A percentile compares a stretch with the other conserved stretches of the same genome.
phyloP scores from a whole-genome alignment of 768 basidiomycete genomes.

The Leccinum rimulosum region DNA sequence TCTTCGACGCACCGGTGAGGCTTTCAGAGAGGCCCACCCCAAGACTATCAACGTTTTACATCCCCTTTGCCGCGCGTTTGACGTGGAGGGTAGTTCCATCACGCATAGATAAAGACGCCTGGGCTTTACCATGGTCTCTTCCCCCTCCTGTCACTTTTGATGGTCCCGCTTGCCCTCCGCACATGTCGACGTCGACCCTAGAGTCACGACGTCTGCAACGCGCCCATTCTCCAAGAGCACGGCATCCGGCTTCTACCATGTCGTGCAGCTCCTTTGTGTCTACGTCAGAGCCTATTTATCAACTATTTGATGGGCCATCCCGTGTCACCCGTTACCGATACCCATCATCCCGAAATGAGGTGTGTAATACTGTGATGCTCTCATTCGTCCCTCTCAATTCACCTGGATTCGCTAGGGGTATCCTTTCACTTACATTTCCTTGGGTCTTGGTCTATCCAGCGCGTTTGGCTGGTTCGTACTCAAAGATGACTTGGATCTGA shows the following conservation, averaged over 20 bases:
- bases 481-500: constrained; percentile 6
- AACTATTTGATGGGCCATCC: constrained; percentile 49
- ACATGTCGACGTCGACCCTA: constrained; percentile 16
- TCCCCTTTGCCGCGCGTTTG: constrained; percentile 2
- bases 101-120: constrained; percentile 5
- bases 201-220: constrained; percentile 12
- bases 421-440: constrained; percentile 8
- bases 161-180: constrained; percentile 43
- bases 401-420: not conserved
- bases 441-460: constrained; percentile 20
- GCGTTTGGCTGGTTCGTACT: constrained; percentile 23
- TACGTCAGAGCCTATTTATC: constrained; percentile 33
- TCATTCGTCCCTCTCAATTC: not conserved
- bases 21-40: constrained; percentile 37
- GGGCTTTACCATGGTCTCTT: constrained; percentile 31
- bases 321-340: constrained; percentile 24
- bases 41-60: constrained; percentile 12
- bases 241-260: constrained; percentile 1
- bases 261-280: constrained; percentile 14
- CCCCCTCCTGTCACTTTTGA: constrained; percentile 48
- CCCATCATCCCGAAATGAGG: constrained; percentile 10
- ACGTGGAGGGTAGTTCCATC: constrained; percentile 10
- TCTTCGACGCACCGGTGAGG: constrained; percentile 47
- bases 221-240: constrained; percentile 2
- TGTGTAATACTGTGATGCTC: constrained; percentile 7